phyloP scores from a whole-genome alignment of 139 green algal genomes.

The Coelastrella sp. region DNA sequence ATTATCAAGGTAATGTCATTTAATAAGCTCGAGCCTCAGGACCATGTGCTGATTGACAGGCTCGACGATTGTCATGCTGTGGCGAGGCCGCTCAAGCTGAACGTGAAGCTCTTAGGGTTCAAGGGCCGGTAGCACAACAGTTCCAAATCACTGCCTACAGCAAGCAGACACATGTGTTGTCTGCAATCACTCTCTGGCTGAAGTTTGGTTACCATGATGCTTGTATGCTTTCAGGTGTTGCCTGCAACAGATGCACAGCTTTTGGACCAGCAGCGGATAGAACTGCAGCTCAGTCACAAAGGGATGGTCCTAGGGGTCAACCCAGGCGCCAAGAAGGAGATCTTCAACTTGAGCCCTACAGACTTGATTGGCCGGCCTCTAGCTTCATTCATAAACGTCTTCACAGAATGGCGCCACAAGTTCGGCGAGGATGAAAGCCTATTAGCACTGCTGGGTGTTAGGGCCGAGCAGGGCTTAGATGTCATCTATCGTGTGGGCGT shows the following conservation, averaged over 20 bases:
- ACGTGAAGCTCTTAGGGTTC: no score
- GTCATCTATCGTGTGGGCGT: background rate
- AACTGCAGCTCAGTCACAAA: slow-evolving; percentile 9
- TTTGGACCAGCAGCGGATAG: slow-evolving; percentile 19
- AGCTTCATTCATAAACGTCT: slow-evolving; percentile 37
- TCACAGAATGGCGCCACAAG: slow-evolving; percentile 8
- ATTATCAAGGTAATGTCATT: slow-evolving; percentile 46
- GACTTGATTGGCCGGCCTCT: slow-evolving; percentile 25
- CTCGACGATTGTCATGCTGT: no score
- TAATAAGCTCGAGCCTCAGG: no score
- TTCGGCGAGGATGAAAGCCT: slow-evolving; percentile 34
- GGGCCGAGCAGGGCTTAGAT: background rate
- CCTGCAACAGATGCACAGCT: background rate
- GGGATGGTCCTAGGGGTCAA: slow-evolving; percentile 37
- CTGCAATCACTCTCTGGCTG: no score
- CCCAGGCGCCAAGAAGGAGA: background rate
- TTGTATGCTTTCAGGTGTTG: background rate
- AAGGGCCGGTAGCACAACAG: no score
- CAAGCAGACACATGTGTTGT: no score
- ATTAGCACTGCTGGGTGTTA: background rate
- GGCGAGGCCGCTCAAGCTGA: no score
- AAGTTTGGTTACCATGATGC: no score
- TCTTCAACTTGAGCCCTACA: slow-evolving; percentile 20
- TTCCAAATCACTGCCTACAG: no score
- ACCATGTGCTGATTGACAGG: no score